These are phyloP conservation scores for Xylariaceae sp. DNA, from an alignment of 2,329 filamentous ascomycete genomes.

Conservation along the genomic window DNA sequence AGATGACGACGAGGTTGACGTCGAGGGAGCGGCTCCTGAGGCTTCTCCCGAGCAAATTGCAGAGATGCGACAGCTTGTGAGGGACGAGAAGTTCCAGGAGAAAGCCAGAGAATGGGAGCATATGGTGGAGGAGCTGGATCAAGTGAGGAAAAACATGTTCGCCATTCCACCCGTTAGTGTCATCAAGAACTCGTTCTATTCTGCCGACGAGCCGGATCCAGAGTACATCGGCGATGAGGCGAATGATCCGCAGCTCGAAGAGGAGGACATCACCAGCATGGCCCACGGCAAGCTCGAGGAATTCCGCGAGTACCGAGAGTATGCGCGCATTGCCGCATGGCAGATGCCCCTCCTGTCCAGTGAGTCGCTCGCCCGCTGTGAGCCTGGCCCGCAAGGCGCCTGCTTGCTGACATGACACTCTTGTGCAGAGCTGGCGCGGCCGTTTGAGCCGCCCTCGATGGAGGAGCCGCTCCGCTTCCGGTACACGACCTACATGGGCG, in stretches of 20 bases:
- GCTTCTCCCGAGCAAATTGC: no score
- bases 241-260: conserved; percentile 53
- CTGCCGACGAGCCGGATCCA: conserved; percentile 20
- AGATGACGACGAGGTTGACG: conserved; percentile 3
- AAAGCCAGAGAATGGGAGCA: conserved; percentile 8
- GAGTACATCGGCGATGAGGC: conserved; percentile 19
- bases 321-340: conserved; percentile 82
- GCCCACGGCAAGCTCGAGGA: conserved; percentile 84
- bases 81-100: conserved; percentile 4
- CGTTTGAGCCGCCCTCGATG: conserved; percentile 63
- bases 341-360: conserved; percentile 87
- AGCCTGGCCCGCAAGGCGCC: no score
- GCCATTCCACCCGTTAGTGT: no score
- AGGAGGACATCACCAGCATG: conserved; percentile 76
- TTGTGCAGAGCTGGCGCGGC: conserved; percentile 66
- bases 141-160: no score
- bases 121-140: no score
- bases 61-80: no score
- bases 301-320: conserved; percentile 81
- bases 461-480: conserved; percentile 79
- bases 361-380: conserved; percentile 48
- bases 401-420: conserved; percentile 11
- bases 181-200: conserved; percentile 24
- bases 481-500: conserved; percentile 94
- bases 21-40: no score